Base-by-base conservation (phyloP, 192 early-diverging fungal genomes). In the Coemansia reversa region DNA sequence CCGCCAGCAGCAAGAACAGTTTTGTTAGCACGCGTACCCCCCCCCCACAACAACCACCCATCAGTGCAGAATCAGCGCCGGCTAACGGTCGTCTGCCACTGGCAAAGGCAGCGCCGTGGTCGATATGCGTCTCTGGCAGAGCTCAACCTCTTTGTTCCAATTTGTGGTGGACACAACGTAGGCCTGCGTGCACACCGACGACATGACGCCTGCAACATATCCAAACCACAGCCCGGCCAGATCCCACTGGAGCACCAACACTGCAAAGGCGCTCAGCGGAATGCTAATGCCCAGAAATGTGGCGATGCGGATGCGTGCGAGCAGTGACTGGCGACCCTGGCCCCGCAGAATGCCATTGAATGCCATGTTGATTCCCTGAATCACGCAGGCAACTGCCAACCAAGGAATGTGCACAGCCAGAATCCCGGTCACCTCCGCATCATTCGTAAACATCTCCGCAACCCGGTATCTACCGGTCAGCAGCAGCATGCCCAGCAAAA, bases 201-300 rank as follows among this genome's bases (percentile, higher is more conserved):
- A 24, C 6, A 63, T 7, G 4, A 67, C 39, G 18, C 76, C 85
- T 19, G 81, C 58, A 42, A 81, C 70, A n/a, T 88, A 73, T 5
- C 86, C 85, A 0, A 70, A 47, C 90, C 90, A 92, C 23, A 92
- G 74, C 7, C 90, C 90, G 11, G 80, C 77, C 16, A 92, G 81
- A 1, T 83, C 82, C 84, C 81, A 85, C 6, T 76, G 60, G 29
- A 82, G 48, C 50, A 77, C 68, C 57, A 86, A 69, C 5, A 74
- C 70, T 7, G 71, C 59, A 18, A 74, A 56, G 2, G 75, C 63
- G 8, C 84, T 79, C 14, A 87, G 39, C 14, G 86, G 86, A 18
- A 87, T 7, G 7, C 66, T 75, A 19, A 84, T 55, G 12, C 69
- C 16, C n/a, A 81, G 55, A 63, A 84, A 85, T 0, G 81, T 70